Evolutionary conservation across 2,329 filamentous ascomycete genomes (phyloP), one percentile per base, ranked within the genome.

Genomic region (Colletotrichum sp.): DNA sequence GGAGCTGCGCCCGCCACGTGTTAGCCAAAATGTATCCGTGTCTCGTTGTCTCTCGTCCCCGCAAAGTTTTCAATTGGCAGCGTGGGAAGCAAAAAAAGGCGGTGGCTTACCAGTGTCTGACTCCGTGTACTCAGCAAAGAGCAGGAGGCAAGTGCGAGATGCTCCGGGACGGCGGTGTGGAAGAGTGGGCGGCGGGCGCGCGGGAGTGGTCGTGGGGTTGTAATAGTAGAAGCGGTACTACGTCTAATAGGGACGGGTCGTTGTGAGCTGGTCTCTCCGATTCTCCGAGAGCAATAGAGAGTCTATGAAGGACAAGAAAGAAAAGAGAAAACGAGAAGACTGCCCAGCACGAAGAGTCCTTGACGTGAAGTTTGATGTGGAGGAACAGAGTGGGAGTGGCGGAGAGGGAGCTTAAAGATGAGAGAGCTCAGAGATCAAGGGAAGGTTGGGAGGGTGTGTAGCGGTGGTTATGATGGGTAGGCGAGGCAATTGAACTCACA

Each of bases 101-200:
- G 15, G 16, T 26, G 48, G 21, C 74, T 73, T 69, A 77, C 71
- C 73, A 61, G 48, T 55, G 73, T 77, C 72, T 74, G 78, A 81
- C 83, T 84, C 84, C 83, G 82, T 84, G 77, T 77, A 84, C 84
- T 85, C 84, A 85, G 80, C 78, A 52, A 85, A 85, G 84, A 86
- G 83, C 82, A 84, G 82, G 83, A 85, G 83, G 80, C 76, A 76
- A 66, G 63, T 66, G 66, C 67, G 68, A 60, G 28, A 65, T 60
- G 74, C 71, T 79, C 75, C 74, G 65, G 43, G 43, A 39, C 36
- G 73, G 70, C 70, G 65, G 59, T 67, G 65, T 52, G 28, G 65
- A n/a, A 61, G n/a, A 30, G 43, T 16, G 30, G 43, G 26, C 32
- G 43, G 64, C 43, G 64, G 72, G 36, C 28, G 43, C 26, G 34